Evolutionary conservation across 1,139 yeast species (phyloP), one percentile per base, ranked within the genome.

Genomic region (Saccharomyces uvarum): DNA sequence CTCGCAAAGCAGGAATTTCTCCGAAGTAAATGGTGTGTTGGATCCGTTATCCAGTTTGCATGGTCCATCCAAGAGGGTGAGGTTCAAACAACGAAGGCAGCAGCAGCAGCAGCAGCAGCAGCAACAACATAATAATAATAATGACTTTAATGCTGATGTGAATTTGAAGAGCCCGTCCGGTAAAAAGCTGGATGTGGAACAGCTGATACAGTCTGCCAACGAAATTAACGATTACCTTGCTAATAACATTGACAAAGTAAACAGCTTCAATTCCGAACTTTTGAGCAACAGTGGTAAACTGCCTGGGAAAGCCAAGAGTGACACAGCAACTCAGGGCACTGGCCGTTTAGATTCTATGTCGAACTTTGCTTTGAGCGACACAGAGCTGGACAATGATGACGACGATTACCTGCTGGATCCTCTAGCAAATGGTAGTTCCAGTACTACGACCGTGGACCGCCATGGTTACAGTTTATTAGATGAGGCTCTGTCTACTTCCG

Each of bases 341-440:
- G 54, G 63, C 2, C 52, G 61, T 11, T 61, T 67, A 4, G 71
- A 67, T 13, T 66, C 70, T 4, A 53, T 63, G 27, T 67, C 71
- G 4, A 67, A 68, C 51, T 67, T 67, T 51, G 67, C 64, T 48
- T 55, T 67, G 41, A 67, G 70, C 53, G 70, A 65, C 21, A 55
- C 54, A 47, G 68, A 63, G 6, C 26, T 48, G 5, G 63, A 38
- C 44, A 38, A 38, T 38, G 44, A 38, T 19, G 44, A 38, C 24
- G 44, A 38, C 11, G 19, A 38, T 19, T 38, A 38, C 2, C 44
- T 38, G 3, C 11, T 38, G 7, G 44, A 38, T 38, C 44, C 44
- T 7, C 11, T 38, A 14, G 24, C 44, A 38, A 33, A 51, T 53
- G 33, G 48, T n/a, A 27, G 50, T 31, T 26, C 51, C 29, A 13